Conservation (phyloP, 23 red algal species). For the Agarophyton chilense region DNA sequence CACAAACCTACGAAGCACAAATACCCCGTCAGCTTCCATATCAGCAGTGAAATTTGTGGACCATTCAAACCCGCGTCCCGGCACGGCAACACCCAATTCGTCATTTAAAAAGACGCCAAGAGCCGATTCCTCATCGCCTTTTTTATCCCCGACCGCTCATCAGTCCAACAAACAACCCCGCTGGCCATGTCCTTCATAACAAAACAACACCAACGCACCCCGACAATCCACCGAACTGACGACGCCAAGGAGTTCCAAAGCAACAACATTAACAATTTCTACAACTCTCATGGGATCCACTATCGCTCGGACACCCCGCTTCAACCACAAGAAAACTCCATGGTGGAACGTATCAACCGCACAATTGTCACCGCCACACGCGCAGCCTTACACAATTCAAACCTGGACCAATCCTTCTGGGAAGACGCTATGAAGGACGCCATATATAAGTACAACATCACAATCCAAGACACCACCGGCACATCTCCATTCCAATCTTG, state of each 20-base stretch:
- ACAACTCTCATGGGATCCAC: neutral
- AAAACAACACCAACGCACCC: neutral
- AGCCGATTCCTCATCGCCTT: conserved; percentile 5
- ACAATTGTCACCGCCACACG: neutral
- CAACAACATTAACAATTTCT: neutral
- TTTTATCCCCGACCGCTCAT: no score
- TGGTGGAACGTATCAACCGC: conserved; percentile 8
- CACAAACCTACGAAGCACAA: neutral
- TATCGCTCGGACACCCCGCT: neutral
- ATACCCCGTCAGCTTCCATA: neutral
- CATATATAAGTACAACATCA: conserved; percentile 42
- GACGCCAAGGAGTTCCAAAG: conserved; percentile 15
- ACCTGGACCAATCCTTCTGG: neutral
- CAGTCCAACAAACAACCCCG: conserved; percentile 28
- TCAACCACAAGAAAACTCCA: conserved; percentile 2
- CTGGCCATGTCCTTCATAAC: conserved; percentile 18
- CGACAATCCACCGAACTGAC: neutral
- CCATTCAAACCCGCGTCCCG: neutral
- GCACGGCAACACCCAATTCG: conserved; percentile 19
- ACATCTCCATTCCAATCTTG: conserved; percentile 5
- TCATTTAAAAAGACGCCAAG: conserved; percentile 8
- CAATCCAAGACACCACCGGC: neutral
- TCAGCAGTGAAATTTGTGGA: conserved; percentile 1
- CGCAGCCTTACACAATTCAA: no score
- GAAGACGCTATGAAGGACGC: conserved; percentile 24